Conservation (phyloP, 2,329 filamentous ascomycete species). For the Alternaria consortialis region DNA sequence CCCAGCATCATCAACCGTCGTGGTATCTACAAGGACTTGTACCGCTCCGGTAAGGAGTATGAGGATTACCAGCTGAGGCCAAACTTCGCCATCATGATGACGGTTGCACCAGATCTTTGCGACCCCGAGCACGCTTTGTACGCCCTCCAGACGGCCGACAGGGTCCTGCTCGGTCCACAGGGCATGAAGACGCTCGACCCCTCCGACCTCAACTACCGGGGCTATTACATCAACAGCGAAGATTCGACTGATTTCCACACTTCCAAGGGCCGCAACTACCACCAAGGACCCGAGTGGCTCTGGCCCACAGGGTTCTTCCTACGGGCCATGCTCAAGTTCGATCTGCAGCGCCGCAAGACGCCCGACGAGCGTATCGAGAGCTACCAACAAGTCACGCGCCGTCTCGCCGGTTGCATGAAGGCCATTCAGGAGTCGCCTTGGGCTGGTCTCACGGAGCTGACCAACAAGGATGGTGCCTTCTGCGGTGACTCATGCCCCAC, state of each 20-base stretch:
- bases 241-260: conserved; percentile 92
- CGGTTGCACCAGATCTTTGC: conserved; percentile 89
- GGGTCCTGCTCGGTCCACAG: conserved; percentile 80
- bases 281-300: conserved; percentile 97
- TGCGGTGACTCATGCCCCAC: conserved; percentile 95
- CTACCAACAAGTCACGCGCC: conserved; percentile 91
- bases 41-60: conserved; percentile 92
- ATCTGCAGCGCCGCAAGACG: conserved; percentile 74
- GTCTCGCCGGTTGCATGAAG: conserved; percentile 83
- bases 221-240: conserved; percentile 94
- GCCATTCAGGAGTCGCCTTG: conserved; percentile 82
- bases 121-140: conserved; percentile 77
- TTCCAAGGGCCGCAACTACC: conserved; percentile 94
- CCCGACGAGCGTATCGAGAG: conserved; percentile 79
- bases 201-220: conserved; percentile 88
- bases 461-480: conserved; percentile 84
- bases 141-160: conserved; percentile 82
- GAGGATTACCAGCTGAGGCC: conserved; percentile 96
- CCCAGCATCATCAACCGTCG: conserved; percentile 81
- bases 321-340: conserved; percentile 88
- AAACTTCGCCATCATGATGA: conserved; percentile 97
- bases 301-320: conserved; percentile 98
- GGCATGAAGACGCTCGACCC: conserved; percentile 98
- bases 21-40: conserved; percentile 98
- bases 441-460: conserved; percentile 92